Conservation (phyloP, 805 yeast genomes). For the Wickerhamomyces chaumierensis region DNA sequence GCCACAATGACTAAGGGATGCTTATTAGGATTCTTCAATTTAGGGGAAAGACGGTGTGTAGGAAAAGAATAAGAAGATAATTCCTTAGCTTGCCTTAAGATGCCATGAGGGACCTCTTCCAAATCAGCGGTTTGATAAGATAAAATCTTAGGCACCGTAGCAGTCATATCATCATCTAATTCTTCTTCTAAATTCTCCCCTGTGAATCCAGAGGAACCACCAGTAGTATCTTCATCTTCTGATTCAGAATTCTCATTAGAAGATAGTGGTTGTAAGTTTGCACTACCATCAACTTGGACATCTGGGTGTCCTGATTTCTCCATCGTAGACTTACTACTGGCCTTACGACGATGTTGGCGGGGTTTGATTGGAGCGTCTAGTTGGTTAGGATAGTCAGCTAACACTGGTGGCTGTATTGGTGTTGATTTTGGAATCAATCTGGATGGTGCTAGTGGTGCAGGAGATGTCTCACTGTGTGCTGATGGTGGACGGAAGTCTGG, state of each 20-base stretch:
- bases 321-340: not conserved
- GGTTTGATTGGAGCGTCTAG: slow-evolving; percentile 66
- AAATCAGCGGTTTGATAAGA: slow-evolving; percentile 73
- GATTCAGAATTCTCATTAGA: slow-evolving; percentile 30
- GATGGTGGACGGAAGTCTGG: slow-evolving; percentile 86
- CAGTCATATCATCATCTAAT: slow-evolving; percentile 9
- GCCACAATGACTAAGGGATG: slow-evolving; percentile 91
- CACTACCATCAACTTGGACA: slow-evolving; percentile 37
- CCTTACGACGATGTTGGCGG: slow-evolving; percentile 19
- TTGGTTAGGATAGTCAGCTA: slow-evolving; percentile 62
- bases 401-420: slow-evolving; percentile 69
- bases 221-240: slow-evolving; percentile 20
- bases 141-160: slow-evolving; percentile 22
- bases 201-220: no score
- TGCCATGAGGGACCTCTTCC: slow-evolving; percentile 95
- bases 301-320: not conserved
- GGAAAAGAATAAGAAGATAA: slow-evolving; percentile 73
- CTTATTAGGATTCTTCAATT: slow-evolving; percentile 62
- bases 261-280: slow-evolving; percentile 47
- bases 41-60: slow-evolving; percentile 67
- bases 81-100: slow-evolving; percentile 72
- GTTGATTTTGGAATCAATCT: slow-evolving; percentile 59
- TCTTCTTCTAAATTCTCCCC: slow-evolving; percentile 7
- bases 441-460: slow-evolving; percentile 49
- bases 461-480: slow-evolving; percentile 40